A percentile compares a stretch with the other conserved stretches of the same genome.
phyloP scores from a whole-genome alignment of 2,329 filamentous ascomycete genomes.

The Stachybotrys chartarum region DNA sequence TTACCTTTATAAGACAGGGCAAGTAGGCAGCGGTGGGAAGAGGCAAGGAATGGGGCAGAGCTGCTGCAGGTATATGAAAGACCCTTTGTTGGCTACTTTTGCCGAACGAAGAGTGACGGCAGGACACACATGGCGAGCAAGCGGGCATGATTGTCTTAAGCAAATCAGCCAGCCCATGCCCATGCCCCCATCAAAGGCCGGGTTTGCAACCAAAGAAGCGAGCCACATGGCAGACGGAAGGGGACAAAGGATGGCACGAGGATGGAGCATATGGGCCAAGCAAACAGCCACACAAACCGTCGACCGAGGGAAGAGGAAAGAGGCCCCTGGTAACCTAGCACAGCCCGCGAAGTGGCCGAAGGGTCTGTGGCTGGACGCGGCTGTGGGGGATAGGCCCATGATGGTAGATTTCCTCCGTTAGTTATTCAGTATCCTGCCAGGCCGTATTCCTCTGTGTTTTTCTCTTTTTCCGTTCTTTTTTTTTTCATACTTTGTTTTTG shows the following conservation, averaged over 20 bases:
- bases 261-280: constrained; percentile 5
- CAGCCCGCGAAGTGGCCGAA: neutral
- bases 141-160: neutral
- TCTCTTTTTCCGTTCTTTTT: neutral
- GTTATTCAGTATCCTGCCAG: too few species aligned
- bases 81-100: neutral
- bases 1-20: too few species aligned
- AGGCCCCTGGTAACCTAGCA: neutral
- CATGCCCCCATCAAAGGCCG: neutral
- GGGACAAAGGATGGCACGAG: constrained; percentile 6
- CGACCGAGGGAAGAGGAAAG: neutral
- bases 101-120: neutral
- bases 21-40: neutral
- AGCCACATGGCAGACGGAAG: constrained; percentile 2
- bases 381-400: neutral
- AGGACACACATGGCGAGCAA: neutral
- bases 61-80: neutral
- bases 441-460: neutral
- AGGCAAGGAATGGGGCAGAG: neutral
- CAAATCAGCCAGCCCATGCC: neutral
- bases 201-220: neutral
- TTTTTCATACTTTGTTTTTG: neutral
- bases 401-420: neutral
- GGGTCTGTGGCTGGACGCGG: neutral
- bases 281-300: neutral